Conservation (phyloP, 345 rosid species). For the Brassica incana region DNA sequence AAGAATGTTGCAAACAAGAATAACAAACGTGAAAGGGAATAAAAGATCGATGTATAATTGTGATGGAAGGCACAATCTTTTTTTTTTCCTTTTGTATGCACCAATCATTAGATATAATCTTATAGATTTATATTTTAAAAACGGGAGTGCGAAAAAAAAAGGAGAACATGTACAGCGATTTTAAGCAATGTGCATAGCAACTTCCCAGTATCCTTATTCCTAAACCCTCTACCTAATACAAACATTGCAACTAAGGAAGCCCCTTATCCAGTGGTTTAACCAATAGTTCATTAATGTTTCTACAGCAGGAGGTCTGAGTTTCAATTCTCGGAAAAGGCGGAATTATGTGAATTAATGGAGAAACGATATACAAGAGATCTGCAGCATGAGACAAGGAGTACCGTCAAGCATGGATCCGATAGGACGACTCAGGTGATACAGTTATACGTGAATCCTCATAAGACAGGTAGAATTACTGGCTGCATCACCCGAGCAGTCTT, state of each 20-base stretch:
- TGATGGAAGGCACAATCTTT: constrained; percentile 24
- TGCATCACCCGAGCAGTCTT: too few species aligned
- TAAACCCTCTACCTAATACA: constrained; percentile 16
- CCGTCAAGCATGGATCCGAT: too few species aligned
- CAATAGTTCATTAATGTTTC: too few species aligned
- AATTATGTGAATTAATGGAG: too few species aligned
- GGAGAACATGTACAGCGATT: constrained; percentile 38
- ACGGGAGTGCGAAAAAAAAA: background rate
- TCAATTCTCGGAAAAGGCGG: too few species aligned
- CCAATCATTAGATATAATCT: constrained; percentile 10
- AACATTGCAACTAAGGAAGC: background rate
- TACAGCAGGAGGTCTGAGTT: too few species aligned
- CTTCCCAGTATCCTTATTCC: constrained; percentile 25
- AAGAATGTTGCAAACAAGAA: constrained; percentile 9
- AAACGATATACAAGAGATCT: too few species aligned
- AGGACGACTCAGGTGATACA: too few species aligned
- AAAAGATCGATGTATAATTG: constrained; percentile 25
- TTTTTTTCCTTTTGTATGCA: background rate
- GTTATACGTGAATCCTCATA: too few species aligned
- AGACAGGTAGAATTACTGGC: too few species aligned
- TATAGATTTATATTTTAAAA: background rate
- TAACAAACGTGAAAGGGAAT: constrained; percentile 11
- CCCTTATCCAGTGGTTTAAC: too few species aligned
- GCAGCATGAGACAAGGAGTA: too few species aligned
- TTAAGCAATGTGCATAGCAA: constrained; percentile 29